These are phyloP conservation scores for Hypoxylon sp. DNA, from an alignment of 2,329 filamentous ascomycete species.

Conservation along the genomic window DNA sequence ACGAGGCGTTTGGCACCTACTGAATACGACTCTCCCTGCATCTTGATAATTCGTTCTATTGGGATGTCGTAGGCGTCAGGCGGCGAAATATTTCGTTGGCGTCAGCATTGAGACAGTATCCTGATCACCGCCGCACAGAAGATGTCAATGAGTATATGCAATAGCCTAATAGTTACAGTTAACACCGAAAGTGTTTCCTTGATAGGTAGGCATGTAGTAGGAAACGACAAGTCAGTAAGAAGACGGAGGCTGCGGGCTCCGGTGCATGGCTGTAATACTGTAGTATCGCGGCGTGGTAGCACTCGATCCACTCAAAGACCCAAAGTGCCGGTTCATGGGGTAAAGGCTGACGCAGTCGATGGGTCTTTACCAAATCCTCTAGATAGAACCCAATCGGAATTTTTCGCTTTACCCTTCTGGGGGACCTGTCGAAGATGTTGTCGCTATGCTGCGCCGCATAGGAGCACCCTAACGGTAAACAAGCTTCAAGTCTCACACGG, in stretches of 20 bases:
- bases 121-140: constrained; percentile 1
- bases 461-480: neutral
- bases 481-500: constrained; percentile 12
- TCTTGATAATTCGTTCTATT: neutral
- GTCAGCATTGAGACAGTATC: neutral
- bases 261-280: neutral
- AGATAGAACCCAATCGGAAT: constrained; percentile 32
- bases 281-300: constrained; percentile 24
- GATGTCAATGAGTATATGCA: neutral
- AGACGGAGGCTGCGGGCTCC: neutral
- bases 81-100: constrained; percentile 6
- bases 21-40: constrained; percentile 1
- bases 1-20: constrained; percentile 22
- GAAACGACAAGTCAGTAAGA: neutral
- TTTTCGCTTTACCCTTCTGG: constrained; percentile 6
- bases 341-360: constrained; percentile 14
- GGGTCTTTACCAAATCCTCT: constrained; percentile 11
- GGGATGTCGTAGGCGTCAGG: constrained; percentile 2
- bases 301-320: constrained; percentile 21
- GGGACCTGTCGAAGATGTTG: neutral
- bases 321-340: constrained; percentile 28
- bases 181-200: neutral
- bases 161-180: constrained; percentile 2
- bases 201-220: neutral
- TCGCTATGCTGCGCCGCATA: neutral